Conservation (phyloP, 257 asterid genomes). For the Ilex aquifolium region DNA sequence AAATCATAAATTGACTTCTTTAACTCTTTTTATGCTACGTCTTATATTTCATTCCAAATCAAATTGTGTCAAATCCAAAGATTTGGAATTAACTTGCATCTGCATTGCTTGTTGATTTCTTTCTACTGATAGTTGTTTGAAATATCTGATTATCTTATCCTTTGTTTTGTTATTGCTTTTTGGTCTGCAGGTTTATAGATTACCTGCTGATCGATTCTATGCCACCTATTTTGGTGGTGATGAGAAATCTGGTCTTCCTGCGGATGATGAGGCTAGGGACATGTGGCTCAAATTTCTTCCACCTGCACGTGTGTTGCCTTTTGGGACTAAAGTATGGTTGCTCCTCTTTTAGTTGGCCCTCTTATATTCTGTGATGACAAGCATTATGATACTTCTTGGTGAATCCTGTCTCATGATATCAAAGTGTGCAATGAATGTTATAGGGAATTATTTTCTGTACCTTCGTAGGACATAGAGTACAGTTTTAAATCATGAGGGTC, state of each 20-base stretch:
- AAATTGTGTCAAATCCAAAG: too few relatives aligned
- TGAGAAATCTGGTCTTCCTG: slow-evolving; percentile 76
- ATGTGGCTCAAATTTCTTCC: slow-evolving; percentile 92
- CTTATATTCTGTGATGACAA: too few relatives aligned
- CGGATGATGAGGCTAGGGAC: slow-evolving; percentile 80
- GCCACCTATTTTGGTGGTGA: slow-evolving; percentile 99
- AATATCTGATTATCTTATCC: background rate
- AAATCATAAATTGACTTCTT: too few relatives aligned
- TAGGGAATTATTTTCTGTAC: too few relatives aligned
- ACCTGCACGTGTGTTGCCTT: slow-evolving; percentile 68
- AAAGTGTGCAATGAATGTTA: background rate
- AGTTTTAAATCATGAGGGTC: too few relatives aligned
- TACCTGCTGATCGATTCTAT: slow-evolving; percentile 65
- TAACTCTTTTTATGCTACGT: background rate
- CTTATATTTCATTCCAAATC: background rate
- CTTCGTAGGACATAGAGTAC: too few relatives aligned
- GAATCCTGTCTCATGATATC: background rate
- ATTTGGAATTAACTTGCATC: background rate
- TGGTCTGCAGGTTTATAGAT: slow-evolving; percentile 47
- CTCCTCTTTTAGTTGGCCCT: background rate
- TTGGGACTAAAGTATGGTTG: slow-evolving; percentile 74
- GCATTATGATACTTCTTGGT: too few relatives aligned
- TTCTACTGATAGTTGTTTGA: background rate
- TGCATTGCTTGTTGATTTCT: slow-evolving; percentile 5
- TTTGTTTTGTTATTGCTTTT: background rate